Percentiles rank a stretch among this genome's conserved stretches.
phyloP scores from a whole-genome alignment of 306 rosid genomes.

The Fagus crenata region DNA sequence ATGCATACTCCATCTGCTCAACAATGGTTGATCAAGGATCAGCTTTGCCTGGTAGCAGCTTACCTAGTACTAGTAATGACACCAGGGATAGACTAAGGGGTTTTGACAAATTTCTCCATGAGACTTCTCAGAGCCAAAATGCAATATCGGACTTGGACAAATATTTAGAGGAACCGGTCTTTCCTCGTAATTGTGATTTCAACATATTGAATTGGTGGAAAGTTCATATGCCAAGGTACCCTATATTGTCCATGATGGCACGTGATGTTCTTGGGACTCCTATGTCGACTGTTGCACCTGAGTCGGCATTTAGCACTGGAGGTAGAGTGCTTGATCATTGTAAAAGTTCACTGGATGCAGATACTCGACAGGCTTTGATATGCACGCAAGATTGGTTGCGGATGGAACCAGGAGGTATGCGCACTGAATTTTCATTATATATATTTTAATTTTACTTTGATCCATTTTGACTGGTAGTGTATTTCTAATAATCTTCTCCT shows the following conservation, averaged over 20 bases:
- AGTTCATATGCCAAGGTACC: constrained; percentile 96
- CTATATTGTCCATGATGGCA: constrained; percentile 95
- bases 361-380: constrained; percentile 73
- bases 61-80: constrained; percentile 63
- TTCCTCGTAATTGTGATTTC: constrained; percentile 84
- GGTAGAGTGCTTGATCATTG: constrained; percentile 74
- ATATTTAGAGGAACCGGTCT: constrained; percentile 89
- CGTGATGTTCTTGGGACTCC: constrained; percentile 95
- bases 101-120: constrained; percentile 88
- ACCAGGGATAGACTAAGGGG: constrained; percentile 86
- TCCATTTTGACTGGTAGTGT: constrained; percentile 10
- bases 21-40: constrained; percentile 89
- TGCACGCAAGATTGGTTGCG: constrained; percentile 93
- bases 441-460: background rate
- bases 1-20: constrained; percentile 77
- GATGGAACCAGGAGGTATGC: constrained; percentile 64
- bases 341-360: constrained; percentile 58
- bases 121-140: constrained; percentile 72
- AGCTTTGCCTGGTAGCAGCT: constrained; percentile 77
- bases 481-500: constrained; percentile 18
- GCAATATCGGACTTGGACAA: constrained; percentile 78
- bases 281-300: constrained; percentile 81
- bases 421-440: background rate
- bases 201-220: constrained; percentile 94
- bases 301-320: constrained; percentile 56